Conservation (phyloP, 2,329 filamentous ascomycete genomes). For the Neonectria neomacrospora region DNA sequence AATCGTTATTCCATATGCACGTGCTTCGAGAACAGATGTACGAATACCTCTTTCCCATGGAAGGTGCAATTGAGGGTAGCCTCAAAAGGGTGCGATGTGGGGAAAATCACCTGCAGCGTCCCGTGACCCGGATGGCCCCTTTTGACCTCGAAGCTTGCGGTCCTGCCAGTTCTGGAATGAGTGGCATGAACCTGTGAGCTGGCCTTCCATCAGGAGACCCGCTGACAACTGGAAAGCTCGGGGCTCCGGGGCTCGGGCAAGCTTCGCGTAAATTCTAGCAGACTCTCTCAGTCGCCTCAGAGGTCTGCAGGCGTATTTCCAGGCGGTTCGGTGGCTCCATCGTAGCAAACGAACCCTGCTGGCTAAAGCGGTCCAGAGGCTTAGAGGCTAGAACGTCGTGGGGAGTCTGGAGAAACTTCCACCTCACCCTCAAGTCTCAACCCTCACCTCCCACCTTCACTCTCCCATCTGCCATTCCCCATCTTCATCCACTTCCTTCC, state of each 20-base stretch:
- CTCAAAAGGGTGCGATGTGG: not conserved
- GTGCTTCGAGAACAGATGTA: not conserved
- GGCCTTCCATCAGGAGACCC: slow-evolving; percentile 8
- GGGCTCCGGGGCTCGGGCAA: slow-evolving; percentile 35
- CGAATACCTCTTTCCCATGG: not conserved
- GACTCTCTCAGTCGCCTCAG: slow-evolving; percentile 31
- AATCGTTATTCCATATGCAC: not conserved
- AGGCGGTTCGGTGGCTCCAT: slow-evolving; percentile 20
- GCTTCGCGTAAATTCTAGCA: slow-evolving; percentile 46
- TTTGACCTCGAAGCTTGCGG: not conserved
- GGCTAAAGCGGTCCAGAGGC: slow-evolving; percentile 31
- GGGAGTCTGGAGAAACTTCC: slow-evolving; percentile 54
- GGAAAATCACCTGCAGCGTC: slow-evolving; percentile 36
- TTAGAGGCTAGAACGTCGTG: slow-evolving; percentile 38
- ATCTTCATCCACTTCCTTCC: slow-evolving; percentile 40
- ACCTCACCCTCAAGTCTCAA: slow-evolving; percentile 53
- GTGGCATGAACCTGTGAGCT: slow-evolving; percentile 4
- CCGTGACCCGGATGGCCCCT: slow-evolving; percentile 32
- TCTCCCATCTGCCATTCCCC: slow-evolving; percentile 33
- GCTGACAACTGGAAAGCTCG: slow-evolving; percentile 13
- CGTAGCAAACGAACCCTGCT: slow-evolving; percentile 32
- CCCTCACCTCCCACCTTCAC: slow-evolving; percentile 36
- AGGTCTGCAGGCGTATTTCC: slow-evolving; percentile 7
- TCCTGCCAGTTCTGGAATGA: slow-evolving; percentile 10
- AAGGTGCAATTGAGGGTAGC: not conserved